These are phyloP conservation scores for Ganoderma lingzhi DNA, from an alignment of 1,284 basidiomycete genomes.

Conservation along the genomic window DNA sequence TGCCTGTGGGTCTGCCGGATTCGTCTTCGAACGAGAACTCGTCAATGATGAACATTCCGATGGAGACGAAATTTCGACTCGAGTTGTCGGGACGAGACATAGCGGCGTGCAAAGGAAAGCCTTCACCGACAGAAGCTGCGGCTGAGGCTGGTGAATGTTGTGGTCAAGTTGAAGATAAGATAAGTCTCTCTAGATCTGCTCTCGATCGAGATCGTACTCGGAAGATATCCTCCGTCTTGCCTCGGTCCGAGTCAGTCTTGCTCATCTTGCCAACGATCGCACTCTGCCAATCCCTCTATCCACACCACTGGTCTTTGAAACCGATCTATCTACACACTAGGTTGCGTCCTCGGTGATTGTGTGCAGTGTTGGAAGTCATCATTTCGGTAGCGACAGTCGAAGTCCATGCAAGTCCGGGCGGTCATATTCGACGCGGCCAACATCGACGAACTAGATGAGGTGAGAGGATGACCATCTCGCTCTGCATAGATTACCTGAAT, in stretches of 20 bases:
- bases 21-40: conserved; percentile 73
- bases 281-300: not conserved
- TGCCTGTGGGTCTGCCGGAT: conserved; percentile 58
- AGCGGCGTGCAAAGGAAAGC: not conserved
- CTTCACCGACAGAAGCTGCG: not conserved
- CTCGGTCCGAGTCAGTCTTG: too few relatives aligned
- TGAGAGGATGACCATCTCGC: conserved; percentile 43
- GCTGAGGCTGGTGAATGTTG: not conserved
- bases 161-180: conserved; percentile 29
- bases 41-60: conserved; percentile 94
- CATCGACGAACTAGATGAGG: conserved; percentile 52
- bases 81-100: not conserved
- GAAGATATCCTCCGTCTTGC: too few relatives aligned
- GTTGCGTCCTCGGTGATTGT: too few relatives aligned
- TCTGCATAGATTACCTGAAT: conserved; percentile 5
- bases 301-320: not conserved
- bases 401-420: conserved; percentile 63
- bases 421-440: conserved; percentile 44
- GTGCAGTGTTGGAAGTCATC: too few relatives aligned
- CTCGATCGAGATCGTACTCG: not conserved
- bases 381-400: not conserved
- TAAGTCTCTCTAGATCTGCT: conserved; percentile 5
- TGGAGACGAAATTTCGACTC: conserved; percentile 57
- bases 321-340: not conserved
- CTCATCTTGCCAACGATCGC: not conserved